Conservation (phyloP, 1,284 basidiomycete genomes). For the Cryptococcus sp. region DNA sequence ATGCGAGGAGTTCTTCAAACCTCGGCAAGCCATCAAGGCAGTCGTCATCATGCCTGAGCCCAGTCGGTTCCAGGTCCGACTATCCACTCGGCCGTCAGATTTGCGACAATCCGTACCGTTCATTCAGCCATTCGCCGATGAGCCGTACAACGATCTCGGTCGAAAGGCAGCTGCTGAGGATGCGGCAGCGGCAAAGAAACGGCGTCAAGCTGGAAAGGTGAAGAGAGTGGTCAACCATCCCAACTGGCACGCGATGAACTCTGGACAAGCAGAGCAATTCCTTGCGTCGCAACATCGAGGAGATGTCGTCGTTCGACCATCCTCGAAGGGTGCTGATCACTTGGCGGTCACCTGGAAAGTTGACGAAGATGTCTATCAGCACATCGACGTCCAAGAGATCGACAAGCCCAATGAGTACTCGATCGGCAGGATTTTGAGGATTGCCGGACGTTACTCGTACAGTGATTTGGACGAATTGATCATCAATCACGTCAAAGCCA, state of each 20-base stretch:
- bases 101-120: conserved; percentile 55
- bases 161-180: conserved; percentile 67
- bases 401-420: conserved; percentile 68
- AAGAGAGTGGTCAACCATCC: conserved; percentile 95
- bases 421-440: conserved; percentile 69
- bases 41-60: conserved; percentile 75
- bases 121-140: conserved; percentile 43
- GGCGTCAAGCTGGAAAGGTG: conserved; percentile 71
- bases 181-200: conserved; percentile 76
- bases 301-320: conserved; percentile 93
- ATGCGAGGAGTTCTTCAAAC: conserved; percentile 60
- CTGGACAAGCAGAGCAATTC: conserved; percentile 83
- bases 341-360: conserved; percentile 99
- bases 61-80: conserved; percentile 67
- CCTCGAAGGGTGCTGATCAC: conserved; percentile 90
- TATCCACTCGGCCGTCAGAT: conserved; percentile 75
- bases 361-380: conserved; percentile 93
- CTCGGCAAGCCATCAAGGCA: conserved; percentile 77
- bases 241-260: conserved; percentile 96
- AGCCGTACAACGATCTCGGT: conserved; percentile 38
- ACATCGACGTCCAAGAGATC: conserved; percentile 90
- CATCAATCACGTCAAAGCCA: conserved; percentile 94
- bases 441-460: conserved; percentile 80
- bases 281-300: conserved; percentile 88
- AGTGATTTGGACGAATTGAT: conserved; percentile 97